phyloP scores from a whole-genome alignment of 2,329 filamentous ascomycete species.

The Fusarium citri region DNA sequence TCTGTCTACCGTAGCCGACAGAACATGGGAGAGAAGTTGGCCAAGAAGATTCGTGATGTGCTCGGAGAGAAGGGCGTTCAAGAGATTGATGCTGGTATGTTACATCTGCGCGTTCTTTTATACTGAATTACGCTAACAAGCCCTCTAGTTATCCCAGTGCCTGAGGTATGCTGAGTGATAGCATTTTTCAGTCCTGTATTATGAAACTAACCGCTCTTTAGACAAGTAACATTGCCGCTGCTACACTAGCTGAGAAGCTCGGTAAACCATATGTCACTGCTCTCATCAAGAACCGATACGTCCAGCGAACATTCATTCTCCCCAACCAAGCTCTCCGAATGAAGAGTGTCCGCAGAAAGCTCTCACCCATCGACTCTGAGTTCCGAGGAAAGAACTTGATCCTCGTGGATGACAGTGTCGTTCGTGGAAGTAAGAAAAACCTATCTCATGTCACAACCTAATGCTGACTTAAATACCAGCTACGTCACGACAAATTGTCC shows the following conservation, averaged over 20 bases:
- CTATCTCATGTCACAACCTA: neutral
- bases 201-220: constrained; percentile 49
- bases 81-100: constrained; percentile 75
- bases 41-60: constrained; percentile 74
- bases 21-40: constrained; percentile 87
- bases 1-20: constrained; percentile 85
- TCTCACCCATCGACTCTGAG: constrained; percentile 87
- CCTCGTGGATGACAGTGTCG: constrained; percentile 90
- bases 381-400: constrained; percentile 84
- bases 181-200: neutral
- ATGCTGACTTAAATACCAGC: constrained; percentile 16
- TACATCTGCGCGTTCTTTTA: neutral
- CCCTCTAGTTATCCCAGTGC: constrained; percentile 61
- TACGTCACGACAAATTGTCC: constrained; percentile 73
- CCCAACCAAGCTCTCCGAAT: constrained; percentile 82
- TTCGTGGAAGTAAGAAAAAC: constrained; percentile 67
- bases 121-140: constrained; percentile 13
- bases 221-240: constrained; percentile 84
- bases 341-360: constrained; percentile 89
- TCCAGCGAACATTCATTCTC: constrained; percentile 84
- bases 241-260: constrained; percentile 78
- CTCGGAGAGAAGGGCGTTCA: constrained; percentile 76
- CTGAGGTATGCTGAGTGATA: constrained; percentile 48
- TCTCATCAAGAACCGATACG: constrained; percentile 91
- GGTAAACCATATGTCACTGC: constrained; percentile 82